These are phyloP conservation scores for Luffa aegyptiaca DNA, from an alignment of 306 rosid species.

Conservation along the genomic window DNA sequence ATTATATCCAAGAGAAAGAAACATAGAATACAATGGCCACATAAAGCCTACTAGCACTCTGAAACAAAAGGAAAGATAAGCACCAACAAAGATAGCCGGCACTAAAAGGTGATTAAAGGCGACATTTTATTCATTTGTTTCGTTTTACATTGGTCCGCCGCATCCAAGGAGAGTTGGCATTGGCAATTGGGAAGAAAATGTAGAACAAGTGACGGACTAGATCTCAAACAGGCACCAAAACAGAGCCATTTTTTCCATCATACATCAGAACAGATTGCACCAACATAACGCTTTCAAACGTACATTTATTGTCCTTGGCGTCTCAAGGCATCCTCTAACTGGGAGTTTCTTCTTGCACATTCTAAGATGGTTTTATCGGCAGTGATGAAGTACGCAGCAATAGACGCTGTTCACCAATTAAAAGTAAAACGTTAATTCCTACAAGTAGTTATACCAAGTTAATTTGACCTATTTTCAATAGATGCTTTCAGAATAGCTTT, in stretches of 20 bases:
- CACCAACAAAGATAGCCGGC: neutral
- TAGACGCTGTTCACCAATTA: constrained; percentile 55
- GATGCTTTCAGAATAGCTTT: neutral
- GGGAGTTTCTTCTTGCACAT: constrained; percentile 79
- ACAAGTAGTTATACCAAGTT: neutral
- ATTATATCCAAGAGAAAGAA: neutral
- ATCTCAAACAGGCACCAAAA: neutral
- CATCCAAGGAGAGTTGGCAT: neutral
- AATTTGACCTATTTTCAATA: neutral
- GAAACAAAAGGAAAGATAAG: neutral
- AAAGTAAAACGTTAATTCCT: constrained; percentile 8
- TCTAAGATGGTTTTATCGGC: constrained; percentile 77
- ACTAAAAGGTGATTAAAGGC: neutral
- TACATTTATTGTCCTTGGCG: constrained; percentile 23
- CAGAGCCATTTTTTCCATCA: constrained; percentile 1
- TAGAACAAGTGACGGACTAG: neutral
- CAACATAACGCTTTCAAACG: neutral
- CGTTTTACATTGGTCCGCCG: neutral
- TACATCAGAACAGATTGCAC: neutral
- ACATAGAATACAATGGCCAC: neutral
- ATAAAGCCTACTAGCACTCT: neutral
- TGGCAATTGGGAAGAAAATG: neutral
- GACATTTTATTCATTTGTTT: neutral
- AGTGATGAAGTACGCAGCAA: constrained; percentile 68
- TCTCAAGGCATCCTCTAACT: constrained; percentile 49